Conservation (phyloP, 2,329 filamentous ascomycete species). For the Fusarium newnesense region DNA sequence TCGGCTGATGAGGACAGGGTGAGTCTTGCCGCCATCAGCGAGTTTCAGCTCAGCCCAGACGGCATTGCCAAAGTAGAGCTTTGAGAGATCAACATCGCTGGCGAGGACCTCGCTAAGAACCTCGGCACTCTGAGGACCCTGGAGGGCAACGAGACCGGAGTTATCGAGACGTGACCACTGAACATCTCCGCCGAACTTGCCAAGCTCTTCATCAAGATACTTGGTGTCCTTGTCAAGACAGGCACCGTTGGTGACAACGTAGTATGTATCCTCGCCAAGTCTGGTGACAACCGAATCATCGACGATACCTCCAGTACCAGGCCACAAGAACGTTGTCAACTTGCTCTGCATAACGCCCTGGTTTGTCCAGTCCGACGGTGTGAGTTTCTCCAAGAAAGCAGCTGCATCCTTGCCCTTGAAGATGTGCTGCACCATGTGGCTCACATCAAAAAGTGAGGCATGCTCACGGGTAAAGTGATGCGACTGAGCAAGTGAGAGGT, state of each 20-base stretch:
- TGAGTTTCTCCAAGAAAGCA: slow-evolving; percentile 84
- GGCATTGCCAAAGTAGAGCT: slow-evolving; percentile 85
- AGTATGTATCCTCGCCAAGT: slow-evolving; percentile 79
- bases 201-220: slow-evolving; percentile 78
- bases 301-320: slow-evolving; percentile 86
- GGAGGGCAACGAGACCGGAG: slow-evolving; percentile 86
- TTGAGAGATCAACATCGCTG: slow-evolving; percentile 66
- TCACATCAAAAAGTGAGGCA: slow-evolving; percentile 93
- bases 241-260: slow-evolving; percentile 94
- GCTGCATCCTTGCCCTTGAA: slow-evolving; percentile 84
- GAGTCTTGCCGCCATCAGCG: slow-evolving; percentile 57
- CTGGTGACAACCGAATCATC: slow-evolving; percentile 94
- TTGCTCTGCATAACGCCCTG: slow-evolving; percentile 77
- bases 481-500: slow-evolving; percentile 81
- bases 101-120: slow-evolving; percentile 74
- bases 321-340: slow-evolving; percentile 85
- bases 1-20: slow-evolving; percentile 74
- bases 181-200: slow-evolving; percentile 62
- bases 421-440: slow-evolving; percentile 94
- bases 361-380: slow-evolving; percentile 76
- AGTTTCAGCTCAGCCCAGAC: slow-evolving; percentile 73
- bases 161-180: slow-evolving; percentile 77
- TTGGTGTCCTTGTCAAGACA: slow-evolving; percentile 88
- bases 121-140: slow-evolving; percentile 81
- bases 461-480: slow-evolving; percentile 90